A percentile compares a stretch with the other conserved stretches of the same genome.
Conservation (phyloP, 139 green algal genomes). For the Volvox africanus region DNA sequence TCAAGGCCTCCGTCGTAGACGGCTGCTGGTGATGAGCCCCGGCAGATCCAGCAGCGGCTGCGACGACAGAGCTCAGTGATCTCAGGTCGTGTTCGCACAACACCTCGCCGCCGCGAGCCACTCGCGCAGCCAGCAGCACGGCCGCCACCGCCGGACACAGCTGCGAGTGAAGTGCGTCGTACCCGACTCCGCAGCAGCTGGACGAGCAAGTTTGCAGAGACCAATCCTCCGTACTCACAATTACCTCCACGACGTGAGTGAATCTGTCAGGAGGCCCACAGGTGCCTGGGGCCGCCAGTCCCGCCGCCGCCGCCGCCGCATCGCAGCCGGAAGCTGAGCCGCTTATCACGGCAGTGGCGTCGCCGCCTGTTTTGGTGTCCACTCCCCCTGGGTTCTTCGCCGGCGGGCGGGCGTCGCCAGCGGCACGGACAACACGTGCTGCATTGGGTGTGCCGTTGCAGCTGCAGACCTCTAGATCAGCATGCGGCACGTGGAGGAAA, state of each 20-base stretch:
- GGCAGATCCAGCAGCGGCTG: not conserved
- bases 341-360: not conserved
- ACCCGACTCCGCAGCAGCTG: constrained; percentile 46
- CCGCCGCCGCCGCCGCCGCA: not conserved
- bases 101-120: not conserved
- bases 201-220: constrained; percentile 6
- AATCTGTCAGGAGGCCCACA: constrained; percentile 2
- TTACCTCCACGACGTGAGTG: constrained; percentile 14
- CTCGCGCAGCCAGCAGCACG: constrained; percentile 35
- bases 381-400: not conserved
- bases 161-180: constrained; percentile 42
- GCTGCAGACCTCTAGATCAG: constrained; percentile 25
- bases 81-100: constrained; percentile 20
- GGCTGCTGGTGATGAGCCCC: no score
- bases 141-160: constrained; percentile 44
- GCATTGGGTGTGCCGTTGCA: constrained; percentile 26
- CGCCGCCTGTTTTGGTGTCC: no score
- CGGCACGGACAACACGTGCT: not conserved
- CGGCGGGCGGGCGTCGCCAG: not conserved
- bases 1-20: no score
- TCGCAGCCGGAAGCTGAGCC: not conserved
- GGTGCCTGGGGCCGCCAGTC: not conserved
- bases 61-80: not conserved
- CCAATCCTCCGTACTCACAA: not conserved
- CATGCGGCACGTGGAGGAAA: constrained; percentile 23